Evolutionary conservation across 2,329 filamentous ascomycete genomes (phyloP), one percentile per base, ranked within the genome.

Genomic region (Pseudocercospora vitis): DNA sequence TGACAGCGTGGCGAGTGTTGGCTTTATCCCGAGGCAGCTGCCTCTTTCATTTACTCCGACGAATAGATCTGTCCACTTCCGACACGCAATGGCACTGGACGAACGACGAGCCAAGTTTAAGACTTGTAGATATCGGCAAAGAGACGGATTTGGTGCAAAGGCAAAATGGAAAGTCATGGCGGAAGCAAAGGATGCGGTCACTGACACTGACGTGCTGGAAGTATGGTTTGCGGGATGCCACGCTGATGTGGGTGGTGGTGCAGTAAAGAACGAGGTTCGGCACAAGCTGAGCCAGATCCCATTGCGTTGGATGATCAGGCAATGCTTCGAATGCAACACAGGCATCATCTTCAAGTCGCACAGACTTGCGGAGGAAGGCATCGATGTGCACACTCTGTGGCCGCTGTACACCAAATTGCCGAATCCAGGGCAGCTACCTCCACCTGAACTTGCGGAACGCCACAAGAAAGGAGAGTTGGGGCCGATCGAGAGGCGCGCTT

Each of bases 301-400:
- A 4, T 66, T 78, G 2, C 70, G 74, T 2, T 78, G 75, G 75
- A 78, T 78, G 75, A 67, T 78, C 8, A 68, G 74, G 16, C 74
- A 77, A 58, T 73, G 71, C 53, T 77, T 77, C 58, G 72, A 75
- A 56, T 76, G 74, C 63, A 63, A 76, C 46, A 76, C 75, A 0
- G 74, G 73, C 1, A 76, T 77, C 29, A 58, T 75, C 14, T 76
- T 76, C 65, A 66, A 70, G 32, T 68, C 71, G 0, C 65, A 67
- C 4, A 57, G 61, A 2, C 68, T 77, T 1, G 73, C 73, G 1
- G 72, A 75, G 45, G 64, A 68, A 16, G 74, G 75, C 0, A 58
- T 76, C 2, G 75, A 77, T 50, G 65, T 77, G 0, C 70, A 70
- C 12, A 71, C 68, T 3, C 62, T 77, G 1, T 76, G 67, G 64